Base-by-base conservation (phyloP, 179 eudicot genomes). In the Silene vulgaris region DNA sequence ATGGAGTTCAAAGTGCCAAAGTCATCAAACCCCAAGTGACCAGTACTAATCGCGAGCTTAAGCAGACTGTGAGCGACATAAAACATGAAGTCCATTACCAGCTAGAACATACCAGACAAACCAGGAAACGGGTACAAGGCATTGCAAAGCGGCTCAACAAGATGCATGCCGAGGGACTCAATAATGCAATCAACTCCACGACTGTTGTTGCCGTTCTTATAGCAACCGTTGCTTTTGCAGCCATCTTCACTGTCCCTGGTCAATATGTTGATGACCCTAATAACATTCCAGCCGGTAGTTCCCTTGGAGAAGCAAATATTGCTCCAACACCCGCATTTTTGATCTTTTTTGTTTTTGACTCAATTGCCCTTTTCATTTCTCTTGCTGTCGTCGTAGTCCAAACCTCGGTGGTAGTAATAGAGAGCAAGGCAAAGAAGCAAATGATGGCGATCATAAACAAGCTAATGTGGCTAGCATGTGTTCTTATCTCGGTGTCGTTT, bases 381-480 rank as follows among this genome's bases (percentile, higher is more conserved):
- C 87, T 94, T 1, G 98, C 94, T 0, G 97, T 94, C 0, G 98
- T 94, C 61, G 96, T 94, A 66, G 98, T 92, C 57, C 98, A 94
- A 56, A 94, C 98, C 0, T 92, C 98, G 0, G 90, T 94, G 50
- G 97, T 94, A 70, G 94, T 92, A 4, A 88, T 94, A 13, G 97
- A 92, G 82, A 92, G 94, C 89, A 94, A 90, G 81, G 97, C 97
- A 0, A 94, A 92, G 89, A 92, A 94, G 85, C 90, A 92, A 80
- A 88, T 94, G 98, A 92, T 92, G 98, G 89, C 98, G 0, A 77
- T 92, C 74, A 92, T 94, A 74, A 94, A 94, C 88, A 94, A 94
- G 89, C 90, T 94, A 2, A 92, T 94, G 97, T 94, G 97, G 98
- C 61, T 94, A 11, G 98, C 98, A 6, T 92, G 96, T 77, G 92